A percentile compares a stretch with the other conserved stretches of the same genome.
Evolutionary conservation across 2,329 filamentous ascomycete species (phyloP).

Genomic region (Fusarium sp.): DNA sequence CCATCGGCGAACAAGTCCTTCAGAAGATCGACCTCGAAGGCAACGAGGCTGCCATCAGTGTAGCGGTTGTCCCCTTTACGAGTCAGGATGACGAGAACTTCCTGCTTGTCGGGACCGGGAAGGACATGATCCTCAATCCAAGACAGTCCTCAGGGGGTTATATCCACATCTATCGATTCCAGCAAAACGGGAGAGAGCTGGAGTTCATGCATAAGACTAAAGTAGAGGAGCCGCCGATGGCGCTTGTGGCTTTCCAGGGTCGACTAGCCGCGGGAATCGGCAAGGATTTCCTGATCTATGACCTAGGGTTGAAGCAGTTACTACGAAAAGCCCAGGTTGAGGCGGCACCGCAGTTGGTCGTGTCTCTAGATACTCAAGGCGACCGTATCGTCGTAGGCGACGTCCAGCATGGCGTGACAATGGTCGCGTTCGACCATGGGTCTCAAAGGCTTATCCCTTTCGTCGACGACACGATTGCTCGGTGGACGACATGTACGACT

Average conservation of each 20-base stretch:
- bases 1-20: constrained; percentile 74
- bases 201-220: constrained; percentile 98
- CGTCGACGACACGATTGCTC: constrained; percentile 85
- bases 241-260: constrained; percentile 89
- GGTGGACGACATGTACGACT: constrained; percentile 89
- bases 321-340: constrained; percentile 89
- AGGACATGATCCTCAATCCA: constrained; percentile 84
- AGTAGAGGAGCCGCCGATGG: constrained; percentile 86
- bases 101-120: constrained; percentile 92
- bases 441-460: constrained; percentile 94
- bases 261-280: constrained; percentile 86
- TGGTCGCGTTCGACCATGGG: constrained; percentile 89
- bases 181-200: constrained; percentile 82
- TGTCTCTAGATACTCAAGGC: constrained; percentile 87
- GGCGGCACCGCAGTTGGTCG: constrained; percentile 81
- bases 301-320: constrained; percentile 90
- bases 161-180: constrained; percentile 91
- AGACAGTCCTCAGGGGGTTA: constrained; percentile 81
- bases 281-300: constrained; percentile 84
- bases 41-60: constrained; percentile 91
- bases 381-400: constrained; percentile 92
- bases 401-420: constrained; percentile 89
- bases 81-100: constrained; percentile 92
- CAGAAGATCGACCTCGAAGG: constrained; percentile 84
- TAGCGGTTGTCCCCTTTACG: constrained; percentile 83